Conservation (phyloP, 2,329 filamentous ascomycete species). For the Alternaria brassicae region DNA sequence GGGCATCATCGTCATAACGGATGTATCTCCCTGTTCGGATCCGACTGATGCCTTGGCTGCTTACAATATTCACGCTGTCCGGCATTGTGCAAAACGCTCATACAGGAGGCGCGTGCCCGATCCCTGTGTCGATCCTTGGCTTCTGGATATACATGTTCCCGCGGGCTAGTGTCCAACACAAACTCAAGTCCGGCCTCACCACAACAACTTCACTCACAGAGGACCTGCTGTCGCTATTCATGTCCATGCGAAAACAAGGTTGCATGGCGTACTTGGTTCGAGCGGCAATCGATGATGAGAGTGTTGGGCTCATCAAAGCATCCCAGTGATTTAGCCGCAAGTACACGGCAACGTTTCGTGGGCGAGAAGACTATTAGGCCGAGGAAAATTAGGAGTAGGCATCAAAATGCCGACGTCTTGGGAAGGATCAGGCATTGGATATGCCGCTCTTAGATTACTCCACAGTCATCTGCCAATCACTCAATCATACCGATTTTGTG, state of each 20-base stretch:
- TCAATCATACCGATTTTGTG: background rate
- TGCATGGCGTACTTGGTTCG: background rate
- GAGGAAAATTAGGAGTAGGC: background rate
- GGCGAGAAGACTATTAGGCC: background rate
- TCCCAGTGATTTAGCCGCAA: background rate
- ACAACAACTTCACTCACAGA: background rate
- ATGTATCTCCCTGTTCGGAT: background rate
- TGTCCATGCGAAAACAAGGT: background rate
- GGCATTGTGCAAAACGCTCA: background rate
- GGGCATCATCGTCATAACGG: background rate
- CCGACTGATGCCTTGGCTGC: background rate
- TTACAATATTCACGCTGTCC: slow-evolving; percentile 3
- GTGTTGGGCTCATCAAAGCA: background rate
- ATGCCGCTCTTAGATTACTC: background rate
- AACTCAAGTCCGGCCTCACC: slow-evolving; percentile 12
- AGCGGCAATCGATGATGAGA: background rate
- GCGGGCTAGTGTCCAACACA: slow-evolving; percentile 3
- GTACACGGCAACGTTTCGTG: background rate
- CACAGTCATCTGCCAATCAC: background rate
- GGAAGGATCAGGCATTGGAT: background rate
- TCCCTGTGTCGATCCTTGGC: slow-evolving; percentile 8
- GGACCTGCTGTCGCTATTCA: background rate
- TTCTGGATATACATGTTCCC: background rate
- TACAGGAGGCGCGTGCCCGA: background rate
- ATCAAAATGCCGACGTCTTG: background rate